Evolutionary conservation across 352 stramenopile genomes (phyloP).

Genomic region (Aphanomyces cochlioides): DNA sequence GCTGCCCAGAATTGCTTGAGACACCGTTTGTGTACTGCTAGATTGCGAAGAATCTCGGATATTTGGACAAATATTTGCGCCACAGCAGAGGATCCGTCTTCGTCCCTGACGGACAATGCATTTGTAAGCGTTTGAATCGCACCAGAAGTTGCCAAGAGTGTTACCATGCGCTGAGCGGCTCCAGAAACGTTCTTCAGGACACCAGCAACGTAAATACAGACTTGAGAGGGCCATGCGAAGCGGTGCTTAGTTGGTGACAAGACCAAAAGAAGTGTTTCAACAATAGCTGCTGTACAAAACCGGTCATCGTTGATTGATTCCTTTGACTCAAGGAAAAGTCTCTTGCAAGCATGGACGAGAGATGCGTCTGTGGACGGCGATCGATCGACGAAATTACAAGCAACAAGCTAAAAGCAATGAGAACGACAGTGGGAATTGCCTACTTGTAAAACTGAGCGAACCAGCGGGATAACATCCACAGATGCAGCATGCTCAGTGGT

Average conservation of each 20-base stretch:
- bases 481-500: not conserved
- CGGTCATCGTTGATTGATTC: slow-evolving; percentile 53
- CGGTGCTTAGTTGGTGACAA: not conserved
- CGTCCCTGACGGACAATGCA: slow-evolving; percentile 34
- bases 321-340: slow-evolving; percentile 72
- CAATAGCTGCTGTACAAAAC: slow-evolving; percentile 64
- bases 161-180: slow-evolving; percentile 51
- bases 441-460: slow-evolving; percentile 9
- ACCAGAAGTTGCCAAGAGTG: slow-evolving; percentile 58
- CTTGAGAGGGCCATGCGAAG: slow-evolving; percentile 34
- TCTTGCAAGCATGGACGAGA: slow-evolving; percentile 47
- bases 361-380: not conserved
- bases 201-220: slow-evolving; percentile 64
- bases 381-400: not conserved
- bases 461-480: slow-evolving; percentile 11
- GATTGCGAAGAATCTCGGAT: slow-evolving; percentile 60
- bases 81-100: slow-evolving; percentile 26
- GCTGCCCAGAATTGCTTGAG: slow-evolving; percentile 71
- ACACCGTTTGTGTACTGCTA: slow-evolving; percentile 53
- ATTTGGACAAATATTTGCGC: slow-evolving; percentile 69
- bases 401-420: slow-evolving; percentile 14
- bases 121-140: slow-evolving; percentile 55
- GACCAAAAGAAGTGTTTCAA: slow-evolving; percentile 51
- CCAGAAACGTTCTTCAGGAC: slow-evolving; percentile 69
- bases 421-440: not conserved